phyloP scores from a whole-genome alignment of 1,284 basidiomycete species.

The Uromyces viciae-fabae region DNA sequence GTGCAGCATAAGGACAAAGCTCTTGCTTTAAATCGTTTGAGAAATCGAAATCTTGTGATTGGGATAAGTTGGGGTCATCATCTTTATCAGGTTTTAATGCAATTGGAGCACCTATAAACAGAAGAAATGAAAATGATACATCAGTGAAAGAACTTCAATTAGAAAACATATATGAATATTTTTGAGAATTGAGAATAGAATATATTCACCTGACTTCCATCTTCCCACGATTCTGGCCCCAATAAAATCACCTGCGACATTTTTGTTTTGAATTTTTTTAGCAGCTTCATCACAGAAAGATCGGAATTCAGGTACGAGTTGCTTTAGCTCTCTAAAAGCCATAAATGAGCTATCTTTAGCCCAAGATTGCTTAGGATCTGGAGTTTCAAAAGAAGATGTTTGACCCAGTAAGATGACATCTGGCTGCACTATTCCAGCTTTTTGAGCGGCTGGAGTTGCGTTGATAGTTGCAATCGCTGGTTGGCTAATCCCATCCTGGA shows the following conservation, averaged over 20 bases:
- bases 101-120: slow-evolving; percentile 32
- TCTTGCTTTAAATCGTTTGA: slow-evolving; percentile 37
- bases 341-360: slow-evolving; percentile 38
- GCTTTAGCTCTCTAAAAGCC: slow-evolving; percentile 37
- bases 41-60: slow-evolving; percentile 41
- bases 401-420: slow-evolving; percentile 41
- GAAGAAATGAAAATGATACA: neutral
- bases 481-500: slow-evolving; percentile 36
- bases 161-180: too few species aligned
- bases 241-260: slow-evolving; percentile 36
- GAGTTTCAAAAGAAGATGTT: neutral
- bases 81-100: slow-evolving; percentile 28
- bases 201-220: slow-evolving; percentile 41
- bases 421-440: slow-evolving; percentile 40
- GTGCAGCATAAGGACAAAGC: slow-evolving; percentile 40
- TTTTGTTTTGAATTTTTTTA: slow-evolving; percentile 25
- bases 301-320: slow-evolving; percentile 42
- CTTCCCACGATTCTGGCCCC: slow-evolving; percentile 44
- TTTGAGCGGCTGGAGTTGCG: slow-evolving; percentile 11
- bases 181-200: too few species aligned
- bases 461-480: slow-evolving; percentile 25
- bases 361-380: slow-evolving; percentile 8
- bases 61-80: slow-evolving; percentile 32
- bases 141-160: too few species aligned
- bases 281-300: slow-evolving; percentile 32